Percentiles rank a stretch among this genome's conserved stretches.
Evolutionary conservation across 2,329 filamentous ascomycete species (phyloP).

Genomic region (Thielaviopsis euricoi): DNA sequence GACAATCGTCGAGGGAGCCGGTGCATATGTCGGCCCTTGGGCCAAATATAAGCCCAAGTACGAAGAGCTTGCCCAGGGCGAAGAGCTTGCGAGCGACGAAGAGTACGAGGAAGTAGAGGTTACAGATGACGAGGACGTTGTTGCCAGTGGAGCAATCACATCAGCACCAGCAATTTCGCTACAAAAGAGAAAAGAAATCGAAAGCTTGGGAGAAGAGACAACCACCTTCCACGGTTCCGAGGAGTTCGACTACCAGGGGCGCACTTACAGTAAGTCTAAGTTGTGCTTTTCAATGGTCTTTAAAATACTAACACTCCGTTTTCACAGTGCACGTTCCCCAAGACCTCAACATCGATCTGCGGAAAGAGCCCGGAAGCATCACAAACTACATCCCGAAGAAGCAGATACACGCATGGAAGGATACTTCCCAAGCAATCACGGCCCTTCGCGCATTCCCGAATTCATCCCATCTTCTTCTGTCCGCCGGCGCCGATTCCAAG

Average conservation of each 20-base stretch:
- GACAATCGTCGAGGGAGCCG: constrained; percentile 68
- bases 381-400: constrained; percentile 95
- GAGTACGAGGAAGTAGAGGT: constrained; percentile 67
- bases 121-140: constrained; percentile 52
- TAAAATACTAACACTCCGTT: background rate
- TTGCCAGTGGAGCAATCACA: constrained; percentile 47
- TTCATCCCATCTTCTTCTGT: constrained; percentile 77
- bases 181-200: constrained; percentile 38
- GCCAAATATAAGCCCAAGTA: constrained; percentile 62
- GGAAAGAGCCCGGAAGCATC: constrained; percentile 59
- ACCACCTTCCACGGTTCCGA: constrained; percentile 72
- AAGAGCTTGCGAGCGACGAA: constrained; percentile 60
- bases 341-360: constrained; percentile 72
- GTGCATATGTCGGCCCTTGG: constrained; percentile 89
- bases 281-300: background rate
- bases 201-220: constrained; percentile 54
- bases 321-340: constrained; percentile 70
- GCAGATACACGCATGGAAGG: constrained; percentile 76
- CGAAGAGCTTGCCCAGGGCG: constrained; percentile 57
- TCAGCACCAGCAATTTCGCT: constrained; percentile 37
- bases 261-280: constrained; percentile 51
- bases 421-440: constrained; percentile 70
- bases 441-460: constrained; percentile 77
- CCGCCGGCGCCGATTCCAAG: constrained; percentile 76
- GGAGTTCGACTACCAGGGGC: constrained; percentile 81